Conservation (phyloP, 176 grass and related monocot genomes). For the Oryza glaberrima region DNA sequence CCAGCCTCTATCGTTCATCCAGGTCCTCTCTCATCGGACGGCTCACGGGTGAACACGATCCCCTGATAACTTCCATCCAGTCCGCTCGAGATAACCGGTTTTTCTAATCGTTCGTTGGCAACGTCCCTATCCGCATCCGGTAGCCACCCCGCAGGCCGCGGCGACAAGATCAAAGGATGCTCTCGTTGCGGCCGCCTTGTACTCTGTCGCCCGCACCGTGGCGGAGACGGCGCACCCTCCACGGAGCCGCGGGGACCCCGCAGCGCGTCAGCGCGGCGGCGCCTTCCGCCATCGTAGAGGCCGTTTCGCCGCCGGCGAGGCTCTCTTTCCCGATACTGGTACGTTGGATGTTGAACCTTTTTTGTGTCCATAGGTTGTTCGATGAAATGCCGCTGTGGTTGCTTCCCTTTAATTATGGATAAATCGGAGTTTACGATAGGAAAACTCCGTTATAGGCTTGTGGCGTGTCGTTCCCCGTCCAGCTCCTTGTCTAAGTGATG, state of each 20-base stretch:
- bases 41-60: too few relatives aligned
- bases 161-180: neutral
- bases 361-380: neutral
- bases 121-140: neutral
- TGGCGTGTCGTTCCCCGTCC: neutral
- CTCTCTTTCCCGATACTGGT: conserved; percentile 37
- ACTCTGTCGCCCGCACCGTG: conserved; percentile 2
- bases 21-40: too few relatives aligned
- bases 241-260: neutral
- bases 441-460: neutral
- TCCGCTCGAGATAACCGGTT: too few relatives aligned
- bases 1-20: too few relatives aligned
- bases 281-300: neutral
- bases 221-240: neutral
- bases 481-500: neutral
- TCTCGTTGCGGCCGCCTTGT: conserved; percentile 19
- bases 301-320: neutral
- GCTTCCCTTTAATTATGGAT: neutral
- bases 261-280: conserved; percentile 1
- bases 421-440: neutral
- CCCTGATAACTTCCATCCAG: neutral
- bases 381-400: conserved; percentile 5
- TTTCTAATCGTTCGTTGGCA: too few relatives aligned
- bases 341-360: neutral
- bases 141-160: neutral